Evolutionary conservation across 2,329 filamentous ascomycete genomes (phyloP).

Genomic region (Keithomyces neogunnii): DNA sequence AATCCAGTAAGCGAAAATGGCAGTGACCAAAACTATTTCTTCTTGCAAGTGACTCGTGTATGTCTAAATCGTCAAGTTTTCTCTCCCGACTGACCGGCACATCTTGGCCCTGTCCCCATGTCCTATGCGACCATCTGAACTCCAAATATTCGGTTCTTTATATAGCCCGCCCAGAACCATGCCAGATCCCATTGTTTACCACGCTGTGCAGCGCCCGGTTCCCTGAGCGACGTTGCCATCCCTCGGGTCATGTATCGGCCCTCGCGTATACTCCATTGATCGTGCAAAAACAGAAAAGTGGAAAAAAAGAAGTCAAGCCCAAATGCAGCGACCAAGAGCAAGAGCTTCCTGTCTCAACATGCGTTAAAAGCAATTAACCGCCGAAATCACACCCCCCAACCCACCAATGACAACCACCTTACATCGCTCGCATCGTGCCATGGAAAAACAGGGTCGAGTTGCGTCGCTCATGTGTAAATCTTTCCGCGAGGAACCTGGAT

Average conservation of each 20-base stretch:
- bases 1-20: too few relatives aligned
- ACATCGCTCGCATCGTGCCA: neutral
- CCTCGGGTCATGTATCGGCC: neutral
- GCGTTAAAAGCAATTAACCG: too few relatives aligned
- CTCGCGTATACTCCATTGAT: neutral
- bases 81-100: neutral
- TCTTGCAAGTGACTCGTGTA: neutral
- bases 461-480: neutral
- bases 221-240: conserved; percentile 4
- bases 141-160: neutral
- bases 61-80: neutral
- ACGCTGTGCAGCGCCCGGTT: neutral
- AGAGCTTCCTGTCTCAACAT: too few relatives aligned
- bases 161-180: neutral
- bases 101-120: neutral
- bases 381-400: neutral
- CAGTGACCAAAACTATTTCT: neutral
- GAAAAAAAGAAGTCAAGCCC: neutral
- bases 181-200: neutral
- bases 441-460: too few relatives aligned
- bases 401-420: neutral
- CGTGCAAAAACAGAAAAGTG: neutral
- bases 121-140: neutral
- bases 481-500: neutral
- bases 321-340: too few relatives aligned